Evolutionary conservation across 257 asterid species (phyloP).

Genomic region (Lycium barbarum): DNA sequence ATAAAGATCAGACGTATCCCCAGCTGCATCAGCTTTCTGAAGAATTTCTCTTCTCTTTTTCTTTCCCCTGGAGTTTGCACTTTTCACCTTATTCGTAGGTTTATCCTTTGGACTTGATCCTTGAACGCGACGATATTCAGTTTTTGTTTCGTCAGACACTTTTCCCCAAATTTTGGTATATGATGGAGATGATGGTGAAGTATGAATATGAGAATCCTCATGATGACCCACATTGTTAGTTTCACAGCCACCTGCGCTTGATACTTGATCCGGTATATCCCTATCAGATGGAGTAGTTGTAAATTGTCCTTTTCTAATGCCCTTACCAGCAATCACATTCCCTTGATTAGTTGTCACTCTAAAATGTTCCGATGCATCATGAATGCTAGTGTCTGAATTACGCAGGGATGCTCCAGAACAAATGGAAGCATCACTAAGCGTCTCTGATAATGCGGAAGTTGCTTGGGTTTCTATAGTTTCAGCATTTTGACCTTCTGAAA

Average conservation of each 20-base stretch:
- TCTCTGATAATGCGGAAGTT: neutral
- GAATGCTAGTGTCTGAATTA: neutral
- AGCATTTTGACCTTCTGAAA: constrained; percentile 8
- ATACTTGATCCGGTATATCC: neutral
- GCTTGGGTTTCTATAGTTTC: constrained; percentile 10
- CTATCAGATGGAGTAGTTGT: constrained; percentile 18
- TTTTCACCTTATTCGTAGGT: constrained; percentile 28
- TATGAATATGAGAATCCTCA: constrained; percentile 14
- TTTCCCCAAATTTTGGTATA: constrained; percentile 14
- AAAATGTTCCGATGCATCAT: neutral
- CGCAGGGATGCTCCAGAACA: neutral
- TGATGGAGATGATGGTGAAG: constrained; percentile 28
- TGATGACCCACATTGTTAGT: constrained; percentile 10
- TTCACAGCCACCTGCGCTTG: constrained; percentile 19
- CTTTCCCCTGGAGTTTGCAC: constrained; percentile 30
- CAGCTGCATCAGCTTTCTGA: constrained; percentile 41
- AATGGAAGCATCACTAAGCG: neutral
- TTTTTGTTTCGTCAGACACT: constrained; percentile 24
- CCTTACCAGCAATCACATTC: neutral
- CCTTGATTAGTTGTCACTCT: neutral
- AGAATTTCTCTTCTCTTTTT: constrained; percentile 33
- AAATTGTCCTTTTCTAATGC: neutral
- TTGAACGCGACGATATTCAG: constrained; percentile 1
- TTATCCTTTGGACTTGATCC: constrained; percentile 26
- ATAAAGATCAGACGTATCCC: constrained; percentile 36